A percentile compares a stretch with the other conserved stretches of the same genome.
Conservation (phyloP, 768 basidiomycete species). For the Suillus subalutaceus region DNA sequence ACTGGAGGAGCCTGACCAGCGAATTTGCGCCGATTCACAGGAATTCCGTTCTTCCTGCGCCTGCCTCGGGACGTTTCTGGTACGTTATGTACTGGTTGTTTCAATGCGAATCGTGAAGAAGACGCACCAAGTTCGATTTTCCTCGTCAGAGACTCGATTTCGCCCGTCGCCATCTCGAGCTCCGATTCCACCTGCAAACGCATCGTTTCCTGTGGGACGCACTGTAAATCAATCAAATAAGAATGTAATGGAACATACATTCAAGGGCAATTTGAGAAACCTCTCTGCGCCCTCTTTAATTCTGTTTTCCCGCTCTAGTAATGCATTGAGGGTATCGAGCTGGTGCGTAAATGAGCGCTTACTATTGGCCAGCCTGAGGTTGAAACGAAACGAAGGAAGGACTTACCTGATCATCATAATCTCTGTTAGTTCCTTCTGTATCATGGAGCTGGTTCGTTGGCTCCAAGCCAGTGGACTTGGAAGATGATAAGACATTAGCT, state of each 20-base stretch:
- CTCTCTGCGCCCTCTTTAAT: constrained; percentile 95
- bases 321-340: constrained; percentile 69
- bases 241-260: constrained; percentile 36
- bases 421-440: constrained; percentile 22
- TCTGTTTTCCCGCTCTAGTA: constrained; percentile 73
- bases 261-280: constrained; percentile 68
- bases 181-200: constrained; percentile 76
- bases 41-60: constrained; percentile 33
- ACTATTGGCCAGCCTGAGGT: neutral
- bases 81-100: constrained; percentile 19
- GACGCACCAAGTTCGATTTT: constrained; percentile 50
- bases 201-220: constrained; percentile 51
- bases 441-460: constrained; percentile 28
- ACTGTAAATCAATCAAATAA: constrained; percentile 7
- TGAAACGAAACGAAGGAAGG: neutral
- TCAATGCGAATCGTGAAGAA: neutral
- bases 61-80: constrained; percentile 35
- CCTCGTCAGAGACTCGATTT: constrained; percentile 65
- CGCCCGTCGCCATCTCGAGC: constrained; percentile 71
- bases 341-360: constrained; percentile 28
- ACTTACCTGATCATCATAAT: constrained; percentile 34
- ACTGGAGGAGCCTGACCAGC: constrained; percentile 36
- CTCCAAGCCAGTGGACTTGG: constrained; percentile 29
- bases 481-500: constrained; percentile 32
- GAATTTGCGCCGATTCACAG: constrained; percentile 33